Evolutionary conservation across 2,329 filamentous ascomycete genomes (phyloP), one percentile per base, ranked within the genome.

Genomic region (Plenodomus tracheiphilus): DNA sequence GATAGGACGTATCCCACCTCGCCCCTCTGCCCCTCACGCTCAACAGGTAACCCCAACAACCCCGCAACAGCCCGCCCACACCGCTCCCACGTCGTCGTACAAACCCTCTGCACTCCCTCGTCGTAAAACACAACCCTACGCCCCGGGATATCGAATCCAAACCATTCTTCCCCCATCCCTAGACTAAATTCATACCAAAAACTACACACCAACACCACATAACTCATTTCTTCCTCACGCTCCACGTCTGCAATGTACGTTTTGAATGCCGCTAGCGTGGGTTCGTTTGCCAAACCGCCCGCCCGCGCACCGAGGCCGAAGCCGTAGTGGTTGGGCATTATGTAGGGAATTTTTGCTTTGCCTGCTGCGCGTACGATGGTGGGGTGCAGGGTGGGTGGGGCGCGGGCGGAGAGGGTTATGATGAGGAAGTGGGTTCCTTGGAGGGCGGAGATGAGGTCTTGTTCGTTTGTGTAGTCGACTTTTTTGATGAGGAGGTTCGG

Each of bases 61-160:
- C 59, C 69, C 1, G 82, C 82, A 11, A 85, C 74, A 0, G 81
- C 83, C 55, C 75, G 63, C 53, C 77, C 77, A 58, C 78, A 72
- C 69, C 87, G 85, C 5, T 72, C 57, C 77, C 81, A 84, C 0
- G 86, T 88, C 11, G 79, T 82, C 0, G 74, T 80, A 1, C 75
- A 78, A 4, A 63, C 30, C 36, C 47, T 53, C 28, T 46, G 45
- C 17, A 75, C 77, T 0, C 63, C 62, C 0, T 65, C 56, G 10
- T 61, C 63, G 20, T 60, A 64, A 20, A 74, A 62, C 0, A 57
- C 64, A 1, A 66, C 59, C 5, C 47, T 61, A 11, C 54, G 55
- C 39, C 68, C 69, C 35, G 54, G 44, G 20, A 75, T 59, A 41
- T 75, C 72, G 51, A 75, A 73, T 2, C 74, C 74, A 11, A 63